These are phyloP conservation scores for Mucor racemosus DNA, from an alignment of 371 early-diverging fungal species.

Conservation along the genomic window DNA sequence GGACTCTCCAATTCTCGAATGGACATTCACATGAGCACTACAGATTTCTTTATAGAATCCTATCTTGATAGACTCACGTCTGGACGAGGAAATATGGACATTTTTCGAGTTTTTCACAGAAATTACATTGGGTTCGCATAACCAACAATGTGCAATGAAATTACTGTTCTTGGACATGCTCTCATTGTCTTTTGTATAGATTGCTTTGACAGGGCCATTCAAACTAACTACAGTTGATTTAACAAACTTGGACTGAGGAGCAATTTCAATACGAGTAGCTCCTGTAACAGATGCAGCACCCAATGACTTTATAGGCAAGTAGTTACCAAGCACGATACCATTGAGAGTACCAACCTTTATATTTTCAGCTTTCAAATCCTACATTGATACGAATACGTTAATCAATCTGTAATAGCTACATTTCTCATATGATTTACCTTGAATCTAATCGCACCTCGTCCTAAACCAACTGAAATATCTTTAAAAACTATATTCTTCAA, in stretches of 20 bases:
- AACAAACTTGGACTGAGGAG: slow-evolving; percentile 10
- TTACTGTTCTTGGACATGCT: background rate
- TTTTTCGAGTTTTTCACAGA: background rate
- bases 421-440: slow-evolving; percentile 8
- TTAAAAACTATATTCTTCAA: slow-evolving; percentile 8
- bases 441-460: slow-evolving; percentile 19
- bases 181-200: background rate
- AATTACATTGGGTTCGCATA: slow-evolving; percentile 14
- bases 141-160: slow-evolving; percentile 19
- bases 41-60: slow-evolving; percentile 16
- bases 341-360: slow-evolving; percentile 14
- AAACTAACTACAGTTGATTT: slow-evolving; percentile 20
- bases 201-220: slow-evolving; percentile 22
- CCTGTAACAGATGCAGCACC: slow-evolving; percentile 11
- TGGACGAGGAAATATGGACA: background rate
- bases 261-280: slow-evolving; percentile 18
- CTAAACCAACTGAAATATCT: slow-evolving; percentile 15
- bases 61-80: slow-evolving; percentile 7
- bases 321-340: slow-evolving; percentile 21
- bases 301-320: slow-evolving; percentile 11
- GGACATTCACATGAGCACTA: slow-evolving; percentile 4
- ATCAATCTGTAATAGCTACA: background rate
- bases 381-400: background rate
- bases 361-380: slow-evolving; percentile 8
- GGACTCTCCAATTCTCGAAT: slow-evolving; percentile 20